Conservation (phyloP, 352 stramenopile genomes). For the Phytophthora pluvialis region DNA sequence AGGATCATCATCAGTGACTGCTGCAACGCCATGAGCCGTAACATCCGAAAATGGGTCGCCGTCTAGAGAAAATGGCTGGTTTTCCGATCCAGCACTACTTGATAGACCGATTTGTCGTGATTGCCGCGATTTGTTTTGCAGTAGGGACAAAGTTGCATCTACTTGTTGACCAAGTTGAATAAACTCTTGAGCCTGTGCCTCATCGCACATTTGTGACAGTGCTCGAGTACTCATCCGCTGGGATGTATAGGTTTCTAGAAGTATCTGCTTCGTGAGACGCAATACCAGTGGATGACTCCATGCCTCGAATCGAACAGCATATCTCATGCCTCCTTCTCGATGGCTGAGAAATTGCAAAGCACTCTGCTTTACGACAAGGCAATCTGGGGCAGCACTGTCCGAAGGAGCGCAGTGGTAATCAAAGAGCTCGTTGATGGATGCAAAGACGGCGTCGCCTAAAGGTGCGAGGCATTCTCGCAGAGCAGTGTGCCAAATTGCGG, state of each 20-base stretch:
- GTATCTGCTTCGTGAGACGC: slow-evolving; percentile 60
- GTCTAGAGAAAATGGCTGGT: slow-evolving; percentile 7
- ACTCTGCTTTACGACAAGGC: slow-evolving; percentile 59
- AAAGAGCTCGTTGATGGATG: slow-evolving; percentile 54
- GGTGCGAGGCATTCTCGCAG: slow-evolving; percentile 45
- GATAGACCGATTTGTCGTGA: background rate
- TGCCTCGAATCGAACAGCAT: slow-evolving; percentile 29
- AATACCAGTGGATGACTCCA: slow-evolving; percentile 53
- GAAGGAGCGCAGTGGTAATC: slow-evolving; percentile 54
- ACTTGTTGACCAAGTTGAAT: slow-evolving; percentile 44
- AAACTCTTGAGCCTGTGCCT: slow-evolving; percentile 39
- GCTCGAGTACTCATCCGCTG: slow-evolving; percentile 51
- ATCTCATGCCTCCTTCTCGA: slow-evolving; percentile 39
- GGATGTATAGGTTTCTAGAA: slow-evolving; percentile 58
- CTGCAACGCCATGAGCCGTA: background rate
- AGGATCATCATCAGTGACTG: slow-evolving; percentile 19
- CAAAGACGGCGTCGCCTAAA: slow-evolving; percentile 58
- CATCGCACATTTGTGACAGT: slow-evolving; percentile 42
- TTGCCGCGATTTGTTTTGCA: slow-evolving; percentile 22
- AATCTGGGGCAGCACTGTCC: slow-evolving; percentile 30
- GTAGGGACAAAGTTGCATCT: slow-evolving; percentile 40
- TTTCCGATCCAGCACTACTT: background rate
- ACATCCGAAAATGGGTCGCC: slow-evolving; percentile 15
- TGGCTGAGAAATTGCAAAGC: slow-evolving; percentile 62
- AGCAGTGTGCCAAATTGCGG: slow-evolving; percentile 65